These are phyloP conservation scores for Amaranthus palmeri DNA, from an alignment of 148 eudicot genomes.

Conservation along the genomic window DNA sequence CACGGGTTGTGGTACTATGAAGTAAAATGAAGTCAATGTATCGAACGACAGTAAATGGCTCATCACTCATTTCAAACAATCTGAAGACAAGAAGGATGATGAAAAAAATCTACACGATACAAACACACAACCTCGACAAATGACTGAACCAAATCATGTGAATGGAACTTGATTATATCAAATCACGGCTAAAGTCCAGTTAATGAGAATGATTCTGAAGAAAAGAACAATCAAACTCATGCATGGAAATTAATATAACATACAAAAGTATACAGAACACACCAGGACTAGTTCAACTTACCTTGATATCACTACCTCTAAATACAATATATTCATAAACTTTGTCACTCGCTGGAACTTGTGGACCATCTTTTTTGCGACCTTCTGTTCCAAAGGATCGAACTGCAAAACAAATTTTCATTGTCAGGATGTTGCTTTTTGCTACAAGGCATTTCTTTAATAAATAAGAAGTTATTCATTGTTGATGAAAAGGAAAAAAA, in stretches of 20 bases:
- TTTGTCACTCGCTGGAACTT: conserved; percentile 46
- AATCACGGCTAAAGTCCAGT: too few species aligned
- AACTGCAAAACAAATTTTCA: conserved; percentile 29
- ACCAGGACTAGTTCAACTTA: conserved; percentile 12
- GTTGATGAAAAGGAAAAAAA: not conserved
- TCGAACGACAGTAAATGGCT: not conserved
- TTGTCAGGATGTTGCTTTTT: not conserved
- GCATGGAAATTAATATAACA: not conserved
- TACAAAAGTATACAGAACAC: not conserved
- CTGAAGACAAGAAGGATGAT: not conserved
- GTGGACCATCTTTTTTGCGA: conserved; percentile 51
- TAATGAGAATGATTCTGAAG: not conserved
- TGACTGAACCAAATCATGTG: too few species aligned
- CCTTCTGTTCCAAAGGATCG: conserved; percentile 68
- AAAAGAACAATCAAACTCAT: not conserved
- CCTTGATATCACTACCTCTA: conserved; percentile 69
- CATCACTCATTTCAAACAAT: not conserved
- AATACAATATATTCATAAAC: conserved; percentile 58
- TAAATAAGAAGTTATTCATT: not conserved
- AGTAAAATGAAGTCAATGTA: not conserved
- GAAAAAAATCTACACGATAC: not conserved
- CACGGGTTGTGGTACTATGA: too few species aligned
- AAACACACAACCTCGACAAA: not conserved
- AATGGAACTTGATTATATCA: too few species aligned
- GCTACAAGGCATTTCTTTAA: not conserved